phyloP scores from a whole-genome alignment of 305 asterid species.

The Fraxinus baroniana region DNA sequence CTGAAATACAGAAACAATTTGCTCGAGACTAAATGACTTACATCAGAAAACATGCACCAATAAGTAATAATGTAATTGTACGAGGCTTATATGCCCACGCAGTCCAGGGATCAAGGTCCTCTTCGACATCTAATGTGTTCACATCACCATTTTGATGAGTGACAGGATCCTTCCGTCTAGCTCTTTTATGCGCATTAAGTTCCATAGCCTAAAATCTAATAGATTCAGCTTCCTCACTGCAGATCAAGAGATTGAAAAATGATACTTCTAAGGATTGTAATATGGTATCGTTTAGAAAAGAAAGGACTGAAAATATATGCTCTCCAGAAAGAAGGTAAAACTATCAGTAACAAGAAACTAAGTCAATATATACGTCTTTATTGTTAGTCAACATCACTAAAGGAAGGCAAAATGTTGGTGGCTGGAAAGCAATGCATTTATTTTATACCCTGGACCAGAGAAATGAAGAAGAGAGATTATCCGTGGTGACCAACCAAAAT shows the following conservation, averaged over 20 bases:
- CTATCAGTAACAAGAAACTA: neutral
- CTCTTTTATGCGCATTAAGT: slow-evolving; percentile 54
- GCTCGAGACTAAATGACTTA: slow-evolving; percentile 38
- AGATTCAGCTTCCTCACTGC: slow-evolving; percentile 40
- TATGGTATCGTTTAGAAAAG: slow-evolving; percentile 10
- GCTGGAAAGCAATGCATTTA: neutral
- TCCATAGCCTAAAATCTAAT: slow-evolving; percentile 49
- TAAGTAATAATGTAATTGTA: slow-evolving; percentile 72
- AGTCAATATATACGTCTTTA: neutral
- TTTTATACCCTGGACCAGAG: neutral
- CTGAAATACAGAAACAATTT: slow-evolving; percentile 6
- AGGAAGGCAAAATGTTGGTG: neutral
- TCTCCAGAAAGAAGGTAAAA: neutral
- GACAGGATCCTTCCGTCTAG: slow-evolving; percentile 40
- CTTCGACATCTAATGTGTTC: slow-evolving; percentile 45
- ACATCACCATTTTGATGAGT: slow-evolving; percentile 62
- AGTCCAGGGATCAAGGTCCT: slow-evolving; percentile 95
- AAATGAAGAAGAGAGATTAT: neutral
- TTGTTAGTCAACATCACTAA: neutral
- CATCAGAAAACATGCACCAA: slow-evolving; percentile 98
- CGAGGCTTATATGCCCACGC: slow-evolving; percentile 98
- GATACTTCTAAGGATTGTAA: neutral
- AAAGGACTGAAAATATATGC: neutral
- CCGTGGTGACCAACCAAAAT: slow-evolving; percentile 8
- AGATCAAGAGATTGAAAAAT: slow-evolving; percentile 20